Evolutionary conservation across 108 stramenopile genomes (phyloP).

Genomic region (Cylindrotheca fusiformis): DNA sequence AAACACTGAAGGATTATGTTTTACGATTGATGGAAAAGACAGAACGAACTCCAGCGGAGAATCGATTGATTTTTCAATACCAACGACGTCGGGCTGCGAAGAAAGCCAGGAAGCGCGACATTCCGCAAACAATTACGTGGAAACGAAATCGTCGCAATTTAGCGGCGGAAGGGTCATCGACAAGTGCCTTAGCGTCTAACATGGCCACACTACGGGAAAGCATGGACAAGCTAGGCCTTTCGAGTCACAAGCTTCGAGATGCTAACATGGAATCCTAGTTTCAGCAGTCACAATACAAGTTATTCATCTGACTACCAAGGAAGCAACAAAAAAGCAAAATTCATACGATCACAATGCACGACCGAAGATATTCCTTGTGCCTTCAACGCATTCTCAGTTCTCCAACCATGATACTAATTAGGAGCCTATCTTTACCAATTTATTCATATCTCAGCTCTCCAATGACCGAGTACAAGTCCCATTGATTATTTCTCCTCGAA

Average conservation of each 20-base stretch:
- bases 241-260: constrained; percentile 18
- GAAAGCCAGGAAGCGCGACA: background rate
- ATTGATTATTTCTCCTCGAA: no score
- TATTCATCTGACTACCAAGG: no score
- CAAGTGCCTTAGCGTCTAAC: background rate
- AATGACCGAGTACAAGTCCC: no score
- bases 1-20: constrained; percentile 9
- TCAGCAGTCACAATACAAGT: no score
- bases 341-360: no score
- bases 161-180: background rate
- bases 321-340: no score
- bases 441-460: no score
- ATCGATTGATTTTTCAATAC: constrained; percentile 13
- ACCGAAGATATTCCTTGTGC: no score
- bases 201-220: constrained; percentile 23
- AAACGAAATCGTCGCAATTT: background rate
- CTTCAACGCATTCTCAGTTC: no score
- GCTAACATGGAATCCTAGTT: constrained; percentile 11
- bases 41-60: constrained; percentile 4
- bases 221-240: constrained; percentile 25
- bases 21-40: constrained; percentile 5
- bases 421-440: no score
- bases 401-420: no score
- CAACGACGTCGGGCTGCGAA: constrained; percentile 9
- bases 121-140: constrained; percentile 8